Evolutionary conservation across 306 rosid genomes (phyloP).

Genomic region (Medicago arabica): DNA sequence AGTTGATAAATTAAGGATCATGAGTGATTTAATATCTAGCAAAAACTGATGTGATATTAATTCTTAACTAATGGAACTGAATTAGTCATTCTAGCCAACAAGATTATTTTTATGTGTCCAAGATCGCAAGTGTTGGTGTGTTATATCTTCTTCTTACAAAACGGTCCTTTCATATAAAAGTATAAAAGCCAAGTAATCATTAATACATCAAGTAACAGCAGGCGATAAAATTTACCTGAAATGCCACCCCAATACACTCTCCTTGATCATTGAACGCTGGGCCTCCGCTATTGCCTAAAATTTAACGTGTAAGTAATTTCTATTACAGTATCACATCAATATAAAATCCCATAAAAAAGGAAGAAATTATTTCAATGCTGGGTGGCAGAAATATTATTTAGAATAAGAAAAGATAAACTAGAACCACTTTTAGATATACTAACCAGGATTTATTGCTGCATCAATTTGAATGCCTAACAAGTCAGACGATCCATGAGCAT

Average conservation of each 20-base stretch:
- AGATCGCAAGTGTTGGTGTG: too few relatives aligned
- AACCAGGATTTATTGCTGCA: constrained; percentile 99
- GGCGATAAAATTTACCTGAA: constrained; percentile 82
- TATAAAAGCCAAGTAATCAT: constrained; percentile 24
- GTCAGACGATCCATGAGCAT: constrained; percentile 97
- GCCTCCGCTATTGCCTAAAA: constrained; percentile 99
- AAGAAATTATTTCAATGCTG: not conserved
- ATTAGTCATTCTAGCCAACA: constrained; percentile 2
- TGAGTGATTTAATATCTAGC: constrained; percentile 12
- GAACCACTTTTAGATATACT: constrained; percentile 45
- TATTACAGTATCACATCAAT: constrained; percentile 42
- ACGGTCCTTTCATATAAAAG: not conserved
- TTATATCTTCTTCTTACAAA: not conserved
- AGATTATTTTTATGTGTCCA: too few relatives aligned
- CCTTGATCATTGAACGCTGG: constrained; percentile 97
- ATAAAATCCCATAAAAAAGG: constrained; percentile 17
- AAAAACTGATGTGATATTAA: constrained; percentile 7
- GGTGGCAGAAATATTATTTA: constrained; percentile 1
- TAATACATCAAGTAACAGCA: constrained; percentile 33
- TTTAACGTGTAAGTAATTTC: constrained; percentile 54
- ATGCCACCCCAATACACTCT: constrained; percentile 99
- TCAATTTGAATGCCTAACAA: constrained; percentile 97
- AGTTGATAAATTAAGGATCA: not conserved
- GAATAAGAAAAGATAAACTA: constrained; percentile 5
- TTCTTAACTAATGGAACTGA: constrained; percentile 32